A percentile compares a stretch with the other conserved stretches of the same genome.
These are phyloP conservation scores for Solanum piurae DNA, from an alignment of 257 asterid genomes.

Conservation along the genomic window DNA sequence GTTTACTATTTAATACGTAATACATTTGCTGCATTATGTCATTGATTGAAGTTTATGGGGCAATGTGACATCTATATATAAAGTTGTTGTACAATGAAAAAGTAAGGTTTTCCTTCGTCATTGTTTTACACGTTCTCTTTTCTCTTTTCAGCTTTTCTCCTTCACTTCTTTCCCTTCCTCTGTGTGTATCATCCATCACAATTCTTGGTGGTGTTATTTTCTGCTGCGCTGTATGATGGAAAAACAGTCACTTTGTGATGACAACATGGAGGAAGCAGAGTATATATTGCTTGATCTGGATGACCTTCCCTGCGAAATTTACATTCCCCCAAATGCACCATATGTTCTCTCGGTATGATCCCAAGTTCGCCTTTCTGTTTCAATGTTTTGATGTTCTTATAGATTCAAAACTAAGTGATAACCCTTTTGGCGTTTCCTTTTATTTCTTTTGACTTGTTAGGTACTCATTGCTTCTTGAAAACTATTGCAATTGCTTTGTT, in stretches of 20 bases:
- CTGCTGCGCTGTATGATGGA: not conserved
- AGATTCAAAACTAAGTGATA: not conserved
- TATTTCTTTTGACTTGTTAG: not conserved
- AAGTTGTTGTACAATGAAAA: not conserved
- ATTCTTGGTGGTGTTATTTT: not conserved
- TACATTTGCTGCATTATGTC: not conserved
- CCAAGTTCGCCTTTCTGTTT: not conserved
- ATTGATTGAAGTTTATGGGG: not conserved
- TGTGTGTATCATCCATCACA: not conserved
- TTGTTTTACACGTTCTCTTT: not conserved
- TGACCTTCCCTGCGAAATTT: slow-evolving; percentile 26
- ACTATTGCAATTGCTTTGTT: not conserved
- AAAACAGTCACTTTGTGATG: not conserved
- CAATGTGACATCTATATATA: not conserved
- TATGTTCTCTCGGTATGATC: slow-evolving; percentile 53
- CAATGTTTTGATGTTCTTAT: not conserved
- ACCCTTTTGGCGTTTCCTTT: not conserved
- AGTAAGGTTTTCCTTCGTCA: not conserved
- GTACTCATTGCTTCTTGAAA: not conserved
- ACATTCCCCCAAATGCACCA: slow-evolving; percentile 61
- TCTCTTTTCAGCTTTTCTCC: not conserved
- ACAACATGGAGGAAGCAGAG: slow-evolving; percentile 31
- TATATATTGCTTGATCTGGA: slow-evolving; percentile 61
- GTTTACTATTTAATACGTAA: not conserved
- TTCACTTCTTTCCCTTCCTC: not conserved